Base-by-base conservation (phyloP, 2,329 filamentous ascomycete genomes). In the Epicoccum nigrum region DNA sequence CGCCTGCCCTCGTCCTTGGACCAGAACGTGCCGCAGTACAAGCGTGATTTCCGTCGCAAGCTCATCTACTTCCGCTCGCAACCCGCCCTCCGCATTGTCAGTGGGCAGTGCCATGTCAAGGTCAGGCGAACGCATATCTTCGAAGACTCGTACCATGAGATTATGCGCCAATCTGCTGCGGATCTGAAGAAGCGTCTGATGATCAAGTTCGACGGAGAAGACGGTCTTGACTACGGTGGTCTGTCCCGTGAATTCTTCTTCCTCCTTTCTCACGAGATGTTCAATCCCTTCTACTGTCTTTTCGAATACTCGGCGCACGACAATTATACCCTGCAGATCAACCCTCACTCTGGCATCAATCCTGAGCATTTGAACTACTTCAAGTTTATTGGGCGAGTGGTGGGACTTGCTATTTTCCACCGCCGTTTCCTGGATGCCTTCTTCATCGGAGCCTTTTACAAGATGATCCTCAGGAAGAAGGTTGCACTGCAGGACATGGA, bases 241-340 rank as follows among this genome's bases (percentile, higher is more conserved):
- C 83, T 99, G 48, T 99, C 94, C 28, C 84, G 85, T 58, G 94
- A 99, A 77, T 99, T 99, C 81, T 99, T 99, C 82, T 99, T 99
- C 86, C 81, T 99, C 32, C 85, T 99, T 47, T 97, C 93, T 13
- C 94, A 99, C 77, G 94, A 99, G 80, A 99, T 99, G 94, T 99
- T 99, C 80, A 99, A 99, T 75, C 94, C 94, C 25, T 99, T 99
- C 79, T 99, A 99, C 80, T 99, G 94, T 74, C 82, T 99, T 45
- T 99, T 99, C 80, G 94, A 99, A 78, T 99, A 99, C 76, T 97
- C 94, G 20, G 94, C 94, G 31, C 94, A 99, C 80, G 94, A 99
- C 85, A 99, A 99, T 79, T 99, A 99, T 79, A 99, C 94, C 23
- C 88, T 99, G 47, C 94, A 99, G 77, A 99, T 99, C 80, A 99